Percentiles rank a stretch among this genome's conserved stretches.
Evolutionary conservation across 2,329 filamentous ascomycete genomes (phyloP).

Genomic region (Stemphylium vesicarium): DNA sequence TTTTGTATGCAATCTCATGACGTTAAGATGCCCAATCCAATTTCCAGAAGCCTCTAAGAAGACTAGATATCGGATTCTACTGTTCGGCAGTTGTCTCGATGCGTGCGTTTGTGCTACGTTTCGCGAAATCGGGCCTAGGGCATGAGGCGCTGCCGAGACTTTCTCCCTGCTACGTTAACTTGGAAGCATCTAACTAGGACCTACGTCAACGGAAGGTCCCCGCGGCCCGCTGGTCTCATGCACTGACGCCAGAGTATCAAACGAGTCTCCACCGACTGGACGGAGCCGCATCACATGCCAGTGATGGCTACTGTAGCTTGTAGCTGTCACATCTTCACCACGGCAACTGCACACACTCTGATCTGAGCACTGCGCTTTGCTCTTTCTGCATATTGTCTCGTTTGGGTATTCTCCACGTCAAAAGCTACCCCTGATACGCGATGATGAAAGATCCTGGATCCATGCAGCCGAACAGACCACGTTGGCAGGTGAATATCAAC

Average conservation of each 20-base stretch:
- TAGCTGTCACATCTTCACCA: background rate
- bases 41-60: background rate
- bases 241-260: background rate
- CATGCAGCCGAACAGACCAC: too few species aligned
- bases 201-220: background rate
- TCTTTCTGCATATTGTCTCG: too few species aligned
- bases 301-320: background rate
- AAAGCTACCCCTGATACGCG: too few species aligned
- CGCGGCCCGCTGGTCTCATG: background rate
- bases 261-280: background rate
- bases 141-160: background rate
- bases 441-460: too few species aligned
- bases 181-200: background rate
- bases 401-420: too few species aligned
- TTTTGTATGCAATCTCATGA: background rate
- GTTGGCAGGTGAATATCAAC: background rate
- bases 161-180: background rate
- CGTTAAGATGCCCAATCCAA: too few species aligned
- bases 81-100: too few species aligned
- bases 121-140: too few species aligned
- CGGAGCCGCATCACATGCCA: conserved; percentile 3
- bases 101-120: too few species aligned
- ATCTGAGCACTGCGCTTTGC: too few species aligned
- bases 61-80: too few species aligned
- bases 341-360: background rate